Percentiles rank a stretch among this genome's conserved stretches.
Evolutionary conservation across 1,284 basidiomycete species (phyloP).

Genomic region (Ceratobasidium sp.): DNA sequence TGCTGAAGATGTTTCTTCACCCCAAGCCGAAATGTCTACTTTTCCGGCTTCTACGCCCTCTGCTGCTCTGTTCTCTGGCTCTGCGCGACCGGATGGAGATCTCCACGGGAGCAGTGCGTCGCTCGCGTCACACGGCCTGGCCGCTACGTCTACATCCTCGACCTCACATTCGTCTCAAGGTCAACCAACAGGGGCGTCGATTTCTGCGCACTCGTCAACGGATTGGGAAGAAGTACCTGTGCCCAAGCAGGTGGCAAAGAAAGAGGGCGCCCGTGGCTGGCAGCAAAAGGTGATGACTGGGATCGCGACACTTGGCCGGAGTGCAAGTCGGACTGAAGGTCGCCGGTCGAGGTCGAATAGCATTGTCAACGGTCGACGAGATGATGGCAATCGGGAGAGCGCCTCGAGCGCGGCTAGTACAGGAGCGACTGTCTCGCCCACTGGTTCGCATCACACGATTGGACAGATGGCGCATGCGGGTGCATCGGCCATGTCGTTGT

Average conservation of each 20-base stretch:
- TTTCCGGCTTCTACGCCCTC: constrained; percentile 32
- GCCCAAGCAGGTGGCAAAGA: constrained; percentile 10
- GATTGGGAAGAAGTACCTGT: constrained; percentile 64
- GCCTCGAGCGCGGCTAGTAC: constrained; percentile 66
- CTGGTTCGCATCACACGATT: constrained; percentile 47
- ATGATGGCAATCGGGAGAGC: constrained; percentile 72
- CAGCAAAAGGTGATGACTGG: constrained; percentile 28
- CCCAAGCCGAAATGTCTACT: constrained; percentile 19
- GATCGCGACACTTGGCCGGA: constrained; percentile 21
- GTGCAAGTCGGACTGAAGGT: constrained; percentile 52
- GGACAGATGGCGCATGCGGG: constrained; percentile 22
- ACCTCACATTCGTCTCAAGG: constrained; percentile 36
- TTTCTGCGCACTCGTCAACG: constrained; percentile 46
- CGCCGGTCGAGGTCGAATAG: constrained; percentile 80
- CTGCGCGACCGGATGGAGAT: constrained; percentile 18
- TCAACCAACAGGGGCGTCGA: not conserved
- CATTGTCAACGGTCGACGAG: constrained; percentile 60
- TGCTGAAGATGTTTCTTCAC: constrained; percentile 21
- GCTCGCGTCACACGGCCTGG: constrained; percentile 12
- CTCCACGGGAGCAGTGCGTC: constrained; percentile 26
- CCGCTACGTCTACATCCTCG: constrained; percentile 8
- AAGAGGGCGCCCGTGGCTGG: constrained; percentile 28
- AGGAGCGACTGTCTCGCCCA: constrained; percentile 43
- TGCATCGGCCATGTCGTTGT: constrained; percentile 44
- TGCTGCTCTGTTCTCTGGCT: constrained; percentile 17